These are phyloP conservation scores for Trametes versicolor DNA, from an alignment of 1,284 basidiomycete species.

Conservation along the genomic window DNA sequence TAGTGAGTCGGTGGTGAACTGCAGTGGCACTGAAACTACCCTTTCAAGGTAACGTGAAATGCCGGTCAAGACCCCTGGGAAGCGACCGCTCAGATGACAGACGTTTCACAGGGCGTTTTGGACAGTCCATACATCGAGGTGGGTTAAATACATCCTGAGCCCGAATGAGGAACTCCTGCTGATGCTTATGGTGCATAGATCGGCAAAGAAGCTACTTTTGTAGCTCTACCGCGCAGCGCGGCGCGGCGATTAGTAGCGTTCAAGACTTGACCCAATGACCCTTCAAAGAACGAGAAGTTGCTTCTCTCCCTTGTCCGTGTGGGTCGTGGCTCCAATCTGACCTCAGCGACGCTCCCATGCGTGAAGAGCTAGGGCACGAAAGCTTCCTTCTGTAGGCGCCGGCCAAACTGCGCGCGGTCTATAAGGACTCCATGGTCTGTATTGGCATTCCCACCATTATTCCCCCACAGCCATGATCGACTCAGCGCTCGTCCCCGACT, in stretches of 20 bases:
- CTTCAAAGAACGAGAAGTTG: not conserved
- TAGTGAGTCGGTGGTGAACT: no score
- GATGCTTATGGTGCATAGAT: no score
- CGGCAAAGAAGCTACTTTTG: no score
- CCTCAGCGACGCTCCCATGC: not conserved
- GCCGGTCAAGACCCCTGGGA: no score
- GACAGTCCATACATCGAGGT: no score
- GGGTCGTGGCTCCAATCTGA: not conserved
- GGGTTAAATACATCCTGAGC: no score
- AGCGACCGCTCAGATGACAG: no score
- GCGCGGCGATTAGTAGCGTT: not conserved
- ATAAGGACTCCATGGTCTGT: not conserved
- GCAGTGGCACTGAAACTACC: no score
- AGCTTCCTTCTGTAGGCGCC: not conserved
- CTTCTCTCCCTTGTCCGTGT: not conserved
- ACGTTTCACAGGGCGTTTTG: no score
- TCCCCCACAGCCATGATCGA: not conserved
- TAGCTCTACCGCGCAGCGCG: no score
- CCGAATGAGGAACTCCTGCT: no score
- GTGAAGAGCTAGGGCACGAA: not conserved
- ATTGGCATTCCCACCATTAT: not conserved
- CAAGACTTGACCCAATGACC: not conserved
- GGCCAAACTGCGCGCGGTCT: not conserved
- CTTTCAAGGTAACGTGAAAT: no score
- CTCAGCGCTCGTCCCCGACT: not conserved